Evolutionary conservation across 805 yeast species (phyloP).

Genomic region (Hanseniaspora taiwanica): DNA sequence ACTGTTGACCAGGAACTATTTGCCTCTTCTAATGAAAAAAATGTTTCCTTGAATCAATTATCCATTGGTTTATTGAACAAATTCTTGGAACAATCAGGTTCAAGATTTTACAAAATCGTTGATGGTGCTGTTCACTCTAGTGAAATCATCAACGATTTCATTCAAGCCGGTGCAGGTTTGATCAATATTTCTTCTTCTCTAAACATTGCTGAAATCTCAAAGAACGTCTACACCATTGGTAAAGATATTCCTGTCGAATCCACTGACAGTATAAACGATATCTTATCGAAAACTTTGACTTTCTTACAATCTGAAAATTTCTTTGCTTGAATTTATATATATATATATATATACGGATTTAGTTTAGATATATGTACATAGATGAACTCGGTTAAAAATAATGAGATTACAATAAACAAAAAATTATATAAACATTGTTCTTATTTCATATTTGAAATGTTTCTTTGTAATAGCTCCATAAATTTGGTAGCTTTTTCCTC

Average conservation of each 20-base stretch:
- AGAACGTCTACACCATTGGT: slow-evolving; percentile 31
- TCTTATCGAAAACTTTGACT: slow-evolving; percentile 60
- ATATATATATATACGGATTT: no score
- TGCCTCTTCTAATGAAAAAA: slow-evolving; percentile 32
- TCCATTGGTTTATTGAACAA: slow-evolving; percentile 81
- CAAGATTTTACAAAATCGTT: slow-evolving; percentile 49
- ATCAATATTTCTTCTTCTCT: slow-evolving; percentile 35
- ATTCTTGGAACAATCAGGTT: slow-evolving; percentile 78
- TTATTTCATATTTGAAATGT: slow-evolving; percentile 5
- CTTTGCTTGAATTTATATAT: slow-evolving; percentile 31
- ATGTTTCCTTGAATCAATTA: slow-evolving; percentile 49
- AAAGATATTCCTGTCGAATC: slow-evolving; percentile 48
- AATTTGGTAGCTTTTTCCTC: slow-evolving; percentile 15
- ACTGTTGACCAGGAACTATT: slow-evolving; percentile 29
- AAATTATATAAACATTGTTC: no score
- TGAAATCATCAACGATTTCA: slow-evolving; percentile 29
- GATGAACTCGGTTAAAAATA: no score
- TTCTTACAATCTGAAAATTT: slow-evolving; percentile 76
- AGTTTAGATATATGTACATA: no score
- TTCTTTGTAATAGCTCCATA: slow-evolving; percentile 12
- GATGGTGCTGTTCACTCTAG: slow-evolving; percentile 62
- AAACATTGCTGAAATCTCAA: slow-evolving; percentile 8
- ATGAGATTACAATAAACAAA: no score
- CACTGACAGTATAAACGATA: slow-evolving; percentile 45
- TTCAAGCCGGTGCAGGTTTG: slow-evolving; percentile 83